These are phyloP conservation scores for Sphaerostilbella broomeana DNA, from an alignment of 2,329 filamentous ascomycete genomes.

Conservation along the genomic window DNA sequence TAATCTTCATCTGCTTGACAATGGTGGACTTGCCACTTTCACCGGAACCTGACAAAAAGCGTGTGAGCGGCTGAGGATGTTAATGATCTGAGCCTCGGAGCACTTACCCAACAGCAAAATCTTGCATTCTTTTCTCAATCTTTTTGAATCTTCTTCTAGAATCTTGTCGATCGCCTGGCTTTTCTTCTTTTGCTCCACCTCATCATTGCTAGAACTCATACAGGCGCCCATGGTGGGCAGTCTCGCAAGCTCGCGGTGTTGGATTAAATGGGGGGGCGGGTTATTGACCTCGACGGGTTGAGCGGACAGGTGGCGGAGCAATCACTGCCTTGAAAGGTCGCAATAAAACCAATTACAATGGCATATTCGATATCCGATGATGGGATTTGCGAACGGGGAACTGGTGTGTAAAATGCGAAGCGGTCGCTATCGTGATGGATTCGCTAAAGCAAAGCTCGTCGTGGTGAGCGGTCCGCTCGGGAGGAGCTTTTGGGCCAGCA, in stretches of 20 bases:
- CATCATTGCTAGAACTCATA: constrained; percentile 81
- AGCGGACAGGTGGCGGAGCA: not conserved
- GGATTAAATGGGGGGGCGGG: too few relatives aligned
- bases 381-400: not conserved
- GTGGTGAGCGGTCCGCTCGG: constrained; percentile 11
- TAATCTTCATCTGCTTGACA: constrained; percentile 99
- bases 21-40: constrained; percentile 99
- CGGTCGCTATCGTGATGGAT: constrained; percentile 2
- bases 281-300: not conserved
- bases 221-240: constrained; percentile 74
- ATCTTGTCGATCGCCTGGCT: constrained; percentile 93
- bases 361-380: constrained; percentile 6
- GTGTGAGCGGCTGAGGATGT: constrained; percentile 3
- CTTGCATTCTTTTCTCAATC: constrained; percentile 96
- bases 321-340: constrained; percentile 7
- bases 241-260: constrained; percentile 7
- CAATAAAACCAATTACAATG: constrained; percentile 12
- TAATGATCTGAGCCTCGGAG: not conserved
- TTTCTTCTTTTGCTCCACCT: constrained; percentile 89
- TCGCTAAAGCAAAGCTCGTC: not conserved
- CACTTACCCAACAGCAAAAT: constrained; percentile 82
- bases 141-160: constrained; percentile 89
- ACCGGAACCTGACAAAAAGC: constrained; percentile 65
- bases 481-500: constrained; percentile 9
- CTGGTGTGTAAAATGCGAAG: constrained; percentile 5